Conservation (phyloP, 2,329 filamentous ascomycete genomes). For the Ceratocystis colombiana region DNA sequence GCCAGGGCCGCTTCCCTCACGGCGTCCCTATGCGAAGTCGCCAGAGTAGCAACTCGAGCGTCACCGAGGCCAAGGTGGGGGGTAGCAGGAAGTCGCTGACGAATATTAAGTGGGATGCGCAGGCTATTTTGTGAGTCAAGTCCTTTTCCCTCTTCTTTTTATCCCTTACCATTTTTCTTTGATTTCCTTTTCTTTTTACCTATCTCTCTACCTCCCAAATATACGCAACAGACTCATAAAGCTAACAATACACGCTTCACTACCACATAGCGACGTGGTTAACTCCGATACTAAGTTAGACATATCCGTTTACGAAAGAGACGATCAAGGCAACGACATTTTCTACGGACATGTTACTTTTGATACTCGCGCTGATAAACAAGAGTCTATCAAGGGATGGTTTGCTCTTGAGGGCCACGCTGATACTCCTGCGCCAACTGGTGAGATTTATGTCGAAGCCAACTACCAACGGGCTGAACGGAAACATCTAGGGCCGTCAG, state of each 20-base stretch:
- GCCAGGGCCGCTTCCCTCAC: slow-evolving; percentile 71
- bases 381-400: slow-evolving; percentile 71
- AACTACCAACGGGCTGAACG: slow-evolving; percentile 78
- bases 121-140: slow-evolving; percentile 82
- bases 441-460: slow-evolving; percentile 81
- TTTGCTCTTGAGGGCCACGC: slow-evolving; percentile 67
- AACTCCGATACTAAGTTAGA: slow-evolving; percentile 83
- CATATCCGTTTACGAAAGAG: slow-evolving; percentile 82
- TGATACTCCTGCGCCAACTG: slow-evolving; percentile 62
- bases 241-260: background rate
- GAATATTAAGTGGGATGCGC: slow-evolving; percentile 89
- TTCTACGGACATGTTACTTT: slow-evolving; percentile 88
- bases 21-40: slow-evolving; percentile 94
- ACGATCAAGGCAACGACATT: slow-evolving; percentile 62
- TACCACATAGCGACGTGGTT: slow-evolving; percentile 65
- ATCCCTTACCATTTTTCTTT: background rate
- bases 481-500: slow-evolving; percentile 84
- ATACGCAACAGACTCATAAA: too few relatives aligned
- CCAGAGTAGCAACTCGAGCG: slow-evolving; percentile 90
- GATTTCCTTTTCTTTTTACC: background rate
- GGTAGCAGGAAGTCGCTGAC: slow-evolving; percentile 42
- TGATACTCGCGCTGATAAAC: slow-evolving; percentile 54
- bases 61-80: slow-evolving; percentile 44
- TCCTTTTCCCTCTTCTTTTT: background rate
- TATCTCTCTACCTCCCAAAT: background rate